Evolutionary conservation across 306 rosid genomes (phyloP).

Genomic region (Pyrus bretschneideri): DNA sequence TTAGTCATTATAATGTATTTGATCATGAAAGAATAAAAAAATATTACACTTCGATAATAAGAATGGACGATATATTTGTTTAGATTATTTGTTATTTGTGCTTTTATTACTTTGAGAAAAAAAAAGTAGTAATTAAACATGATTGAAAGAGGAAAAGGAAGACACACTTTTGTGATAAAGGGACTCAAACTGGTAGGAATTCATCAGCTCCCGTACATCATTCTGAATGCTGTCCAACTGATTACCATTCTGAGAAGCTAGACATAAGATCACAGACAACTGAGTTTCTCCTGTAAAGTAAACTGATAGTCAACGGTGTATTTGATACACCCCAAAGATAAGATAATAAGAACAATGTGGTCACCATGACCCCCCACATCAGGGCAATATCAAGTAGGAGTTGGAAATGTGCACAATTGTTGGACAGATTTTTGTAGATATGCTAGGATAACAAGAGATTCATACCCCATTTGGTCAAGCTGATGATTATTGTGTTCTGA

Average conservation of each 20-base stretch:
- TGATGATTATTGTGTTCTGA: too few species aligned
- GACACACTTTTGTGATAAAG: constrained; percentile 78
- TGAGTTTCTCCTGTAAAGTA: constrained; percentile 49
- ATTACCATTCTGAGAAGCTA: constrained; percentile 45
- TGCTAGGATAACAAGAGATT: neutral
- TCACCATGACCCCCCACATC: neutral
- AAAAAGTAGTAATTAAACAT: neutral
- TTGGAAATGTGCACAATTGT: neutral
- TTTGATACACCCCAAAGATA: neutral
- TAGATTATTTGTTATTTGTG: neutral
- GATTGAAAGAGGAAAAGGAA: constrained; percentile 20
- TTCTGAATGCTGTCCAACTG: constrained; percentile 41
- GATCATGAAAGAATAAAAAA: too few species aligned
- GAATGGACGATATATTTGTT: neutral
- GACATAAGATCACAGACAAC: constrained; percentile 58
- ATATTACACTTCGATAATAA: neutral
- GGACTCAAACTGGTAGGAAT: constrained; percentile 69
- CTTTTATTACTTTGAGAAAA: neutral
- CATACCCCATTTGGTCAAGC: neutral
- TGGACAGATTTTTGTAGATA: neutral
- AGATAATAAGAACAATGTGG: neutral
- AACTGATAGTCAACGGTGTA: constrained; percentile 16
- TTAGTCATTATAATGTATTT: neutral
- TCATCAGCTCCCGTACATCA: constrained; percentile 50
- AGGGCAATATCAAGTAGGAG: neutral